Evolutionary conservation across 805 yeast species (phyloP).

Genomic region (Lachancea sp.): DNA sequence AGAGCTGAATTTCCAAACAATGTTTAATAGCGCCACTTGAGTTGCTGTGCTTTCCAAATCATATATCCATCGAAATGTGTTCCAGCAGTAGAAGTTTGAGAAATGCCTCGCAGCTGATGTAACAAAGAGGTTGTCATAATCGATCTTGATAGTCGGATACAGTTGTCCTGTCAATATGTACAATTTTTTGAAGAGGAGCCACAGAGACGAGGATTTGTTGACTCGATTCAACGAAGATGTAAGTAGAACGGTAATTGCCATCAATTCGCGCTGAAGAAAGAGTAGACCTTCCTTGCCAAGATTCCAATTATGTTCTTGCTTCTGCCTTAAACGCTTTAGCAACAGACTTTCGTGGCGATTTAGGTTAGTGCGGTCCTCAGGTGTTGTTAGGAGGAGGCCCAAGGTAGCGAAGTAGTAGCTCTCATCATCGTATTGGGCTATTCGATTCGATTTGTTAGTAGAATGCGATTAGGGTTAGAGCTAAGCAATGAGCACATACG

Average conservation of each 20-base stretch:
- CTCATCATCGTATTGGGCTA: not conserved
- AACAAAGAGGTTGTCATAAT: constrained; percentile 15
- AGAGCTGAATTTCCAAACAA: constrained; percentile 25
- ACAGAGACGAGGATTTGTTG: constrained; percentile 37
- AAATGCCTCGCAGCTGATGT: constrained; percentile 31
- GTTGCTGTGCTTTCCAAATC: constrained; percentile 18
- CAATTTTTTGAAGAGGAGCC: constrained; percentile 33
- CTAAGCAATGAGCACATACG: constrained; percentile 3
- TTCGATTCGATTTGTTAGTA: not conserved
- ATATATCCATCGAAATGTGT: constrained; percentile 31
- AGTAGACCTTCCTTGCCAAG: not conserved
- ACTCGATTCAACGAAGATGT: constrained; percentile 31
- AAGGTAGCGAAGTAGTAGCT: constrained; percentile 25
- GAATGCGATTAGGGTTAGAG: not conserved
- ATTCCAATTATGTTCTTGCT: not conserved
- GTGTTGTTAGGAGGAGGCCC: constrained; percentile 34
- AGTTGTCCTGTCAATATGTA: constrained; percentile 12
- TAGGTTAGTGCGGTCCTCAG: constrained; percentile 33
- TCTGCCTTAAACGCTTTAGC: not conserved
- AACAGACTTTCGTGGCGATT: constrained; percentile 23
- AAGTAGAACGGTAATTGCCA: constrained; percentile 21
- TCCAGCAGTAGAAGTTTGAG: constrained; percentile 39
- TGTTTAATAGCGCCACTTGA: constrained; percentile 11
- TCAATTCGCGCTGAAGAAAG: constrained; percentile 18
- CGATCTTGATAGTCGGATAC: constrained; percentile 8